Evolutionary conservation across 371 early-diverging fungal species (phyloP).

Genomic region (Rhizopus sp.): DNA sequence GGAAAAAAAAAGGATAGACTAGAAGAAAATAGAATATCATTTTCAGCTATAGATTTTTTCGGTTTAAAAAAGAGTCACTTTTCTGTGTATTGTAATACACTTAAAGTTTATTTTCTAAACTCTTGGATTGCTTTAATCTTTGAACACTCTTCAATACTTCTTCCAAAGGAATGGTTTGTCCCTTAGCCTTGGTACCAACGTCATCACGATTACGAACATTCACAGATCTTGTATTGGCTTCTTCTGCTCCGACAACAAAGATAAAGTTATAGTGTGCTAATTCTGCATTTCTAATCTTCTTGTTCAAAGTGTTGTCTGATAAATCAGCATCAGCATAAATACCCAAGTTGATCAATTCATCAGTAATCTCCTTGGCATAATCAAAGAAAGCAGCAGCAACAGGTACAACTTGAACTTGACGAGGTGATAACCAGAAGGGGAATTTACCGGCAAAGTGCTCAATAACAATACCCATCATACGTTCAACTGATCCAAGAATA

Average conservation of each 20-base stretch:
- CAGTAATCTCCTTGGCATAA: conserved; percentile 37
- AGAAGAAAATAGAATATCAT: background rate
- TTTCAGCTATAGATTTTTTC: background rate
- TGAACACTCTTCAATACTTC: conserved; percentile 65
- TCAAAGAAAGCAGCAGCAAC: conserved; percentile 58
- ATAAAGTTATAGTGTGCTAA: conserved; percentile 90
- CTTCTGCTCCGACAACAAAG: conserved; percentile 94
- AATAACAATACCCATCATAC: conserved; percentile 94
- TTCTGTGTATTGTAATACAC: background rate
- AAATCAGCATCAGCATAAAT: conserved; percentile 89
- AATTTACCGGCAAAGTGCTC: conserved; percentile 90
- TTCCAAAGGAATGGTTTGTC: conserved; percentile 71
- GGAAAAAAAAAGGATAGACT: background rate
- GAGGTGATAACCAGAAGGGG: conserved; percentile 99
- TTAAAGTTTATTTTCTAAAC: conserved; percentile 60
- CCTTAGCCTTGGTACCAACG: conserved; percentile 80
- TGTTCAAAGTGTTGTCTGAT: conserved; percentile 89
- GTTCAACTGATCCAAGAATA: conserved; percentile 91
- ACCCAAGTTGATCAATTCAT: conserved; percentile 69
- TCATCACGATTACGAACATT: conserved; percentile 92
- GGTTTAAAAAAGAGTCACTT: conserved; percentile 3
- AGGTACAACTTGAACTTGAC: conserved; percentile 94
- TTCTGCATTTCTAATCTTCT: conserved; percentile 95
- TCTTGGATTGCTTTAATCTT: conserved; percentile 59
- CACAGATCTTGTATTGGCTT: conserved; percentile 80